Percentiles rank a stretch among this genome's conserved stretches.
Evolutionary conservation across 768 basidiomycete genomes (phyloP).

Genomic region (Strobilomyces dryophilus): DNA sequence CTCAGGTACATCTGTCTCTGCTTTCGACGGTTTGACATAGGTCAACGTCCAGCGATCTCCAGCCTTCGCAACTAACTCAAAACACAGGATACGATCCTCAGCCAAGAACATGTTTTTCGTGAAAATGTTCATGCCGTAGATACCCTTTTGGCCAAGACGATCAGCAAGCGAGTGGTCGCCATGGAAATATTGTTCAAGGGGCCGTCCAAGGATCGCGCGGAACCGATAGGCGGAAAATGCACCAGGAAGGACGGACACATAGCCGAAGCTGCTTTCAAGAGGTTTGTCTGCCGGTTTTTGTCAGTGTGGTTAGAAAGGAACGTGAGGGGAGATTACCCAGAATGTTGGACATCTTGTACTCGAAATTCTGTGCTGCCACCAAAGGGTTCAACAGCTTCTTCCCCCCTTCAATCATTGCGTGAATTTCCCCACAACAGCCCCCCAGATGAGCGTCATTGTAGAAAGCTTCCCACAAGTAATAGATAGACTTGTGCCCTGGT

Average conservation of each 20-base stretch:
- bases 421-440: slow-evolving; percentile 92
- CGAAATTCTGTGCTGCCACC: slow-evolving; percentile 94
- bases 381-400: slow-evolving; percentile 88
- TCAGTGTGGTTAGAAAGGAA: slow-evolving; percentile 8
- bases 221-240: slow-evolving; percentile 97
- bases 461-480: slow-evolving; percentile 92
- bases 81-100: slow-evolving; percentile 96
- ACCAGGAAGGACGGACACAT: slow-evolving; percentile 92
- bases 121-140: slow-evolving; percentile 96
- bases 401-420: slow-evolving; percentile 94
- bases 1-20: slow-evolving; percentile 96
- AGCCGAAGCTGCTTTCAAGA: slow-evolving; percentile 92
- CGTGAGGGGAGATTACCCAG: slow-evolving; percentile 46
- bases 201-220: slow-evolving; percentile 86
- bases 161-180: slow-evolving; percentile 89
- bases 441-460: slow-evolving; percentile 76
- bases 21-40: slow-evolving; percentile 93
- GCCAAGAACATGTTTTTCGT: slow-evolving; percentile 91
- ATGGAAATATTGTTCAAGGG: slow-evolving; percentile 81
- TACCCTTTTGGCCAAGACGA: slow-evolving; percentile 88
- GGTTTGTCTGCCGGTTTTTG: slow-evolving; percentile 65
- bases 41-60: slow-evolving; percentile 83
- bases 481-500: slow-evolving; percentile 94
- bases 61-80: slow-evolving; percentile 92
- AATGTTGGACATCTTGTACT: slow-evolving; percentile 99